These are phyloP conservation scores for Pseudonitzschia multiseries DNA, from an alignment of 108 stramenopile genomes.

Conservation along the genomic window DNA sequence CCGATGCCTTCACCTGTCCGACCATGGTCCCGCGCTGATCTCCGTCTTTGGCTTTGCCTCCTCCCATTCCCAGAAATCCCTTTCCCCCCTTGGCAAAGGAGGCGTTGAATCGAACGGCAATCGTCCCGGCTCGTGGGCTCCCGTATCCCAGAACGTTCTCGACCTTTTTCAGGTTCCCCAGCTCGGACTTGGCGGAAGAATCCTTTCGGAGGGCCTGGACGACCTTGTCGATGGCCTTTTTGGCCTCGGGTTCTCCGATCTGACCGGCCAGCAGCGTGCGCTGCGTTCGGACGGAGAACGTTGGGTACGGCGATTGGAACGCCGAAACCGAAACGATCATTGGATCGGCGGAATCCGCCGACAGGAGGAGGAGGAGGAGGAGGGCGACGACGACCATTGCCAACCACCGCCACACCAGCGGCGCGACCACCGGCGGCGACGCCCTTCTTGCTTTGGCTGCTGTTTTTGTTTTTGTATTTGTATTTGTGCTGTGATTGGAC, in stretches of 20 bases:
- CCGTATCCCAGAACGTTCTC: slow-evolving; percentile 77
- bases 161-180: slow-evolving; percentile 68
- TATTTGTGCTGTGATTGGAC: no score
- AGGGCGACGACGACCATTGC: no score
- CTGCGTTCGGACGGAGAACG: not conserved
- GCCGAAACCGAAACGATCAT: no score
- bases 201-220: slow-evolving; percentile 74
- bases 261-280: slow-evolving; percentile 30
- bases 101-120: slow-evolving; percentile 84
- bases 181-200: slow-evolving; percentile 56
- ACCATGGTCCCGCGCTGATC: slow-evolving; percentile 80
- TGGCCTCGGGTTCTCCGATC: slow-evolving; percentile 65
- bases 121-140: slow-evolving; percentile 44
- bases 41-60: slow-evolving; percentile 60
- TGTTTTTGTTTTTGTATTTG: not conserved
- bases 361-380: no score
- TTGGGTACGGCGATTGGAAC: not conserved
- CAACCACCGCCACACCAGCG: no score
- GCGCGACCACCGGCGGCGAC: no score
- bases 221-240: slow-evolving; percentile 73
- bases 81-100: slow-evolving; percentile 72
- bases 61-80: slow-evolving; percentile 72
- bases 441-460: not conserved
- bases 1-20: slow-evolving; percentile 83
- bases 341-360: no score